Percentiles rank a stretch among this genome's conserved stretches.
phyloP scores from a whole-genome alignment of 768 basidiomycete species.

The Sarcomyxa edulis region DNA sequence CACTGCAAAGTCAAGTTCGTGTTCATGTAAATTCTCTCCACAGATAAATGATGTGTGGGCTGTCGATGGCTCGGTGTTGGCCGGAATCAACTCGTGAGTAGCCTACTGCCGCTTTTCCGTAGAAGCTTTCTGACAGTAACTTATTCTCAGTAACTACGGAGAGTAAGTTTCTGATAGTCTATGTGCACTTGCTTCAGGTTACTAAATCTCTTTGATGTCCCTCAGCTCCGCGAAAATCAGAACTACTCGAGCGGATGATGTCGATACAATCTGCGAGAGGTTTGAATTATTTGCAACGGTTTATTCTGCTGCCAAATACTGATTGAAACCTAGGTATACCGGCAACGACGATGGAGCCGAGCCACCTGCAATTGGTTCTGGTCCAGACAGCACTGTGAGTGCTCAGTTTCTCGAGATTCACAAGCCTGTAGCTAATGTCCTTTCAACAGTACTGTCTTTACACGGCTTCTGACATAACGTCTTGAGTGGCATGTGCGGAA shows the following conservation, averaged over 20 bases:
- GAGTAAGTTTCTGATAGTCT: constrained; percentile 17
- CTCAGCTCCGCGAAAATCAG: constrained; percentile 25
- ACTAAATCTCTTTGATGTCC: neutral
- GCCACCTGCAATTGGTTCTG: constrained; percentile 21
- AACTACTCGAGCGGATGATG: constrained; percentile 22
- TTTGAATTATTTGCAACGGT: neutral
- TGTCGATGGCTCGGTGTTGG: constrained; percentile 22
- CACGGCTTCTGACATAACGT: constrained; percentile 20
- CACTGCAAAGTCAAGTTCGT: neutral
- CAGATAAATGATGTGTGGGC: constrained; percentile 29
- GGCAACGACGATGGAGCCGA: constrained; percentile 26
- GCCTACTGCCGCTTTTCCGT: neutral
- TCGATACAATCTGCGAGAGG: constrained; percentile 26
- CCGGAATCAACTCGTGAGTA: constrained; percentile 27
- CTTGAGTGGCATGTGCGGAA: too few relatives aligned
- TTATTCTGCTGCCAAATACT: neutral
- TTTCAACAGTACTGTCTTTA: constrained; percentile 20
- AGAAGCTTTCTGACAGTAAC: neutral
- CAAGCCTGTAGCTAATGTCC: neutral
- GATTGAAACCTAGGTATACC: constrained; percentile 12
- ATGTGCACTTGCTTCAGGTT: neutral
- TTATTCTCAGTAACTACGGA: constrained; percentile 25
- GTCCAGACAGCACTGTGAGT: constrained; percentile 26
- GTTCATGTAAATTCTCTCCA: neutral
- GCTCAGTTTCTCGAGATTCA: too few relatives aligned